Conservation (phyloP, 164 flowering plant species). For the Vitis vinifera region ASM3070453v1 NC_081814.1:13008001-13008500, state of each 20-base stretch:
- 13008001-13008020: constrained; percentile 5
- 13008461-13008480: too few species aligned
- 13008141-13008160: constrained; percentile 69
- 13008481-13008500: too few species aligned
- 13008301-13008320: too few species aligned
- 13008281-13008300: too few species aligned
- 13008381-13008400: too few species aligned
- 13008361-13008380: too few species aligned
- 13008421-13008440: too few species aligned
- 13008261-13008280: not conserved
- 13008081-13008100: constrained; percentile 95
- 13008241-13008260: not conserved
- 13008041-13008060: constrained; percentile 98
- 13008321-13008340: too few species aligned
- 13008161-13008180: constrained; percentile 79
- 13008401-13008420: too few species aligned
- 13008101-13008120: constrained; percentile 95
- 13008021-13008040: constrained; percentile 85
- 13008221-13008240: constrained; percentile 54
- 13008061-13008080: constrained; percentile 99
- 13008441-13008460: too few species aligned
- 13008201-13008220: constrained; percentile 87
- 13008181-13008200: constrained; percentile 93
- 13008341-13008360: too few species aligned
- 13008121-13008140: constrained; percentile 96